These are phyloP conservation scores for Phytophthora brassicae DNA, from an alignment of 352 stramenopile species.

Conservation along the genomic window DNA sequence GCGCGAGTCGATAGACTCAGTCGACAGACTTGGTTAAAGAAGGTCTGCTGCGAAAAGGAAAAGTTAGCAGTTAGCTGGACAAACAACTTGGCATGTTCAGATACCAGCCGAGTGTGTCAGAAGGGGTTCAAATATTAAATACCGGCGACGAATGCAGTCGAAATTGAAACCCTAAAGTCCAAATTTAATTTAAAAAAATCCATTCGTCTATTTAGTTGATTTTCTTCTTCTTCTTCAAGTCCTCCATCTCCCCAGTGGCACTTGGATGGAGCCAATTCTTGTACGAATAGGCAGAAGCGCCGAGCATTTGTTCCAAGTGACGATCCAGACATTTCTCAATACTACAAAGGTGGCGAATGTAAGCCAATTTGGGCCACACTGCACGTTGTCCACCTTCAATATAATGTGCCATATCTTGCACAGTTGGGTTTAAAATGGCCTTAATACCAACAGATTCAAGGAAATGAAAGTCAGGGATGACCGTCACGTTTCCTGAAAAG, in stretches of 20 bases:
- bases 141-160: too few species aligned
- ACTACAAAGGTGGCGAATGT: slow-evolving; percentile 92
- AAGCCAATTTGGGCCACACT: slow-evolving; percentile 91
- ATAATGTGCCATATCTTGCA: slow-evolving; percentile 72
- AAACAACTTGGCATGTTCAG: background rate
- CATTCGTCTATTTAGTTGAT: slow-evolving; percentile 8
- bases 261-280: slow-evolving; percentile 50
- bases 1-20: background rate
- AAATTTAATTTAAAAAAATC: too few species aligned
- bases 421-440: slow-evolving; percentile 82
- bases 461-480: slow-evolving; percentile 90
- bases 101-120: background rate
- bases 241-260: slow-evolving; percentile 4
- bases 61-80: too few species aligned
- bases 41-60: background rate
- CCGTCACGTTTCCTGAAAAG: slow-evolving; percentile 96
- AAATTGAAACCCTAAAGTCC: too few species aligned
- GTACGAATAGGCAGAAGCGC: slow-evolving; percentile 30
- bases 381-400: slow-evolving; percentile 88
- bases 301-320: slow-evolving; percentile 36
- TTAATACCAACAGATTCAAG: slow-evolving; percentile 81
- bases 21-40: background rate
- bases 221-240: slow-evolving; percentile 14
- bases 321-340: slow-evolving; percentile 84
- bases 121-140: too few species aligned